Evolutionary conservation across 2,329 filamentous ascomycete species (phyloP).

Genomic region (Aspergillus persii): DNA sequence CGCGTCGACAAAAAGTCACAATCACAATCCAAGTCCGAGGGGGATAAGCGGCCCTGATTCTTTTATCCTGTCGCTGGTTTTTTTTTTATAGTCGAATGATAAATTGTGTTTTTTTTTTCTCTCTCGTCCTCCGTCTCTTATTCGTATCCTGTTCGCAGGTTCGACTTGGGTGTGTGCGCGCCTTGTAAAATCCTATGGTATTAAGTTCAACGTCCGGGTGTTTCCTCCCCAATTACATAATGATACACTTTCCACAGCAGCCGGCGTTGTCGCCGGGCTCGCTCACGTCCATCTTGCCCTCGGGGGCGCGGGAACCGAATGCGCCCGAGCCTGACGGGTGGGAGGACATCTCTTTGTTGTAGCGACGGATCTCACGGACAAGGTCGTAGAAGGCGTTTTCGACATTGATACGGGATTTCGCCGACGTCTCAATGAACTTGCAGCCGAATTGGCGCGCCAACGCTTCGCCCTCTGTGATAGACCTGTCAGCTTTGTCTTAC

Average conservation of each 20-base stretch:
- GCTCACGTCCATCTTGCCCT: constrained; percentile 73
- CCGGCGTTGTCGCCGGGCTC: constrained; percentile 53
- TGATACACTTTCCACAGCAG: constrained; percentile 81
- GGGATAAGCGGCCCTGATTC: constrained; percentile 10
- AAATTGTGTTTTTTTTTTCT: not conserved
- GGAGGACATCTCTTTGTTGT: constrained; percentile 96
- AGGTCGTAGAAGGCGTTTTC: constrained; percentile 99
- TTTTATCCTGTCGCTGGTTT: constrained; percentile 20
- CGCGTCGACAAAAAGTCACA: constrained; percentile 21
- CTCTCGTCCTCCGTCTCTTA: constrained; percentile 11
- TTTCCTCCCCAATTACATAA: constrained; percentile 58
- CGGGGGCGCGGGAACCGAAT: constrained; percentile 59
- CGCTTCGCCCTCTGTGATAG: constrained; percentile 73
- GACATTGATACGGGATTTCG: constrained; percentile 96
- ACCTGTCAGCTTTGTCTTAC: not conserved
- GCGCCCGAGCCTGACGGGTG: constrained; percentile 69
- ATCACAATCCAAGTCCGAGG: constrained; percentile 12
- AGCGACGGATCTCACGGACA: constrained; percentile 94
- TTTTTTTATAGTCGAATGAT: constrained; percentile 15
- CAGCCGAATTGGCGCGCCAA: constrained; percentile 85
- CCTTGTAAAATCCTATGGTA: constrained; percentile 16
- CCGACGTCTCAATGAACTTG: constrained; percentile 99
- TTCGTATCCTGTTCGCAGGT: constrained; percentile 20
- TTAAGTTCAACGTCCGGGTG: constrained; percentile 16
- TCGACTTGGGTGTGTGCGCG: constrained; percentile 16